Evolutionary conservation across 2,329 filamentous ascomycete genomes (phyloP), one percentile per base, ranked within the genome.

Genomic region (Penicillium sp.): DNA sequence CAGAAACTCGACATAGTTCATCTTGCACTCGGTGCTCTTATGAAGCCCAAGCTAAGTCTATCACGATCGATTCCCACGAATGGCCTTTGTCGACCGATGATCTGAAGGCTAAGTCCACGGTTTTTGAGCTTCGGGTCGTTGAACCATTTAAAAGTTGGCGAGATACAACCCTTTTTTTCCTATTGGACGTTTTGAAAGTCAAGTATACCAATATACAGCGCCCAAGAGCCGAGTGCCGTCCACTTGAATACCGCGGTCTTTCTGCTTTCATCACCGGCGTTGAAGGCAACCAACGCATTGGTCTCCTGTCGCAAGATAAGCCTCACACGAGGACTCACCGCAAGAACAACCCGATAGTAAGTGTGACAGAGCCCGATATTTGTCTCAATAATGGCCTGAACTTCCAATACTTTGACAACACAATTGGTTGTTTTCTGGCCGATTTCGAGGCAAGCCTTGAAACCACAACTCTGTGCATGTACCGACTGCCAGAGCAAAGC

Each of bases 61-160:
- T 89, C 0, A 45, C 29, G 0, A 87, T 90, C 7, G 0, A 47
- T 0, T 69, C 85, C 8, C 77, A 86, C 64, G 86, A 89, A 67
- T 88, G 85, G 85, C 86, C 86, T 0, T 73, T 89, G 0, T 81
- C 85, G 0, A 30, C 47, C 0, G 17, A 76, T 0, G 0, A 48
- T 0, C 6, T 63, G 0, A 31, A 76, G 9, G 76, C 77, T 0
- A 81, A 83, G 60, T 75, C 83, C 0, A 77, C 79, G 0, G 75
- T 88, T 0, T 88, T 88, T 54, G 86, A 88, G 64, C 71, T 88
- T 0, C 55, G 66, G 0, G 64, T 79, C 0, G 85, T 85, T 0
- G 4, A 23, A 0, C 30, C 68, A 0, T 82, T 85, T 38, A 67
- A 67, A 0, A 50, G 66, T 1, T 88, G 86, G 86, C 75, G 86